Percentiles rank a stretch among this genome's conserved stretches.
phyloP scores from a whole-genome alignment of 805 yeast species.

The Ogataea nonfermentans region DNA sequence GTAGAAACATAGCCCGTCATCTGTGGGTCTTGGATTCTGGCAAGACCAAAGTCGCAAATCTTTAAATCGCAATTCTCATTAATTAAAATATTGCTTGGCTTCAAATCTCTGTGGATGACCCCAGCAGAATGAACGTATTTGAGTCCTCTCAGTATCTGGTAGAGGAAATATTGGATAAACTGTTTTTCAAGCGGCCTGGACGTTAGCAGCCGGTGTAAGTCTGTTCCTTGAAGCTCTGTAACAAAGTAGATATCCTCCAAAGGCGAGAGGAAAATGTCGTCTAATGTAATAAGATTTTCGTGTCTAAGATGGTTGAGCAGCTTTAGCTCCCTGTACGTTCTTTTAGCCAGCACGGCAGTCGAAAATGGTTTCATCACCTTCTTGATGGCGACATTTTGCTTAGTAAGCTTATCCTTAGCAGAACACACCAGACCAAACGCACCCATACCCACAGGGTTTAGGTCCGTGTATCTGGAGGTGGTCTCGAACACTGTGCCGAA shows the following conservation, averaged over 20 bases:
- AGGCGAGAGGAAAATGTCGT: constrained; percentile 92
- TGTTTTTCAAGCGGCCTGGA: constrained; percentile 94
- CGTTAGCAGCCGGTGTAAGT: constrained; percentile 84
- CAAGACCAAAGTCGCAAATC: constrained; percentile 94
- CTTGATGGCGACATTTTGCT: constrained; percentile 93
- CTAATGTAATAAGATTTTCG: constrained; percentile 89
- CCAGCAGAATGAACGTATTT: constrained; percentile 96
- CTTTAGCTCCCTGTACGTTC: constrained; percentile 95
- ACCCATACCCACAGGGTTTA: constrained; percentile 99
- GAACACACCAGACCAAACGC: constrained; percentile 98
- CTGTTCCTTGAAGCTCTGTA: constrained; percentile 96
- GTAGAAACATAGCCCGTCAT: constrained; percentile 99
- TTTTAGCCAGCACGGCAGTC: constrained; percentile 90
- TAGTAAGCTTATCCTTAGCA: constrained; percentile 86
- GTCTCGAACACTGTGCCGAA: constrained; percentile 95
- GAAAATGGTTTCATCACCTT: constrained; percentile 97
- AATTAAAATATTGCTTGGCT: constrained; percentile 86
- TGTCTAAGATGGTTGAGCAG: constrained; percentile 89
- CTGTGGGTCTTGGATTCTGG: constrained; percentile 96
- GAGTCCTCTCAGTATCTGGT: constrained; percentile 91
- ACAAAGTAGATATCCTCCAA: constrained; percentile 94
- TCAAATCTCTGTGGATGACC: constrained; percentile 89
- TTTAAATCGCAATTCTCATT: constrained; percentile 95
- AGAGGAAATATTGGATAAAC: constrained; percentile 93
- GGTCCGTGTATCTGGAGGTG: constrained; percentile 82